Percentiles rank a stretch among this genome's conserved stretches.
phyloP scores from a whole-genome alignment of 2,329 filamentous ascomycete species.

The Fusarium udum region DNA sequence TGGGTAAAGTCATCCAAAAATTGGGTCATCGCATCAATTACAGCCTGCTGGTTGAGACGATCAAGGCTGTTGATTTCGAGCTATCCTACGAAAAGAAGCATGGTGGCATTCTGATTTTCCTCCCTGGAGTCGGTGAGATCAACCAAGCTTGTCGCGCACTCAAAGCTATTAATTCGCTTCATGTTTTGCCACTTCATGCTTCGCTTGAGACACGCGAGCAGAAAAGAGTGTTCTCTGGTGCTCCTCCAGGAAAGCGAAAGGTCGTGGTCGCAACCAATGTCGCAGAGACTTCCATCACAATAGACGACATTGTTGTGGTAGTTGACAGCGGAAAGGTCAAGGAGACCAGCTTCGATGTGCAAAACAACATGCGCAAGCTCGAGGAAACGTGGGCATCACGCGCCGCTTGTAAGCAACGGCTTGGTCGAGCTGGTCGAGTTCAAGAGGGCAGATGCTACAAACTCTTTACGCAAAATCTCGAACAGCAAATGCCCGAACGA shows the following conservation, averaged over 20 bases:
- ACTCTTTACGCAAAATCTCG: constrained; percentile 87
- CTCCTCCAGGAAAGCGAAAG: constrained; percentile 85
- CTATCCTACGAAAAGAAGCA: constrained; percentile 69
- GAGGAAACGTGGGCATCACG: constrained; percentile 95
- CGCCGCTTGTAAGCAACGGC: constrained; percentile 92
- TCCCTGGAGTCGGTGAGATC: constrained; percentile 93
- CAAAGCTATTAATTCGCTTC: constrained; percentile 67
- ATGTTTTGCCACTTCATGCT: constrained; percentile 89
- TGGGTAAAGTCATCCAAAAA: constrained; percentile 76
- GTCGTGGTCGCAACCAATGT: constrained; percentile 96
- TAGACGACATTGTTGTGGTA: constrained; percentile 95
- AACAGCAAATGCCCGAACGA: constrained; percentile 85
- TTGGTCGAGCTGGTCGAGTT: constrained; percentile 92
- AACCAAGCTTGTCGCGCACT: constrained; percentile 82
- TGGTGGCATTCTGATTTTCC: constrained; percentile 93
- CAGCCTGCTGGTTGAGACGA: constrained; percentile 80
- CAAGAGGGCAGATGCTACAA: constrained; percentile 94
- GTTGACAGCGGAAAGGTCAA: constrained; percentile 97
- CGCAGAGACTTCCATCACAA: constrained; percentile 97
- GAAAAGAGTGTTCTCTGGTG: constrained; percentile 80
- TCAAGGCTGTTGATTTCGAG: constrained; percentile 82
- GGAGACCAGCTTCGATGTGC: constrained; percentile 91
- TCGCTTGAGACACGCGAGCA: constrained; percentile 91
- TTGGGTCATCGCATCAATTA: constrained; percentile 92
- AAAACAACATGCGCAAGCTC: constrained; percentile 92